Percentiles rank a stretch among this genome's conserved stretches.
phyloP scores from a whole-genome alignment of 805 yeast species.

The Kodamaea sagamina region DNA sequence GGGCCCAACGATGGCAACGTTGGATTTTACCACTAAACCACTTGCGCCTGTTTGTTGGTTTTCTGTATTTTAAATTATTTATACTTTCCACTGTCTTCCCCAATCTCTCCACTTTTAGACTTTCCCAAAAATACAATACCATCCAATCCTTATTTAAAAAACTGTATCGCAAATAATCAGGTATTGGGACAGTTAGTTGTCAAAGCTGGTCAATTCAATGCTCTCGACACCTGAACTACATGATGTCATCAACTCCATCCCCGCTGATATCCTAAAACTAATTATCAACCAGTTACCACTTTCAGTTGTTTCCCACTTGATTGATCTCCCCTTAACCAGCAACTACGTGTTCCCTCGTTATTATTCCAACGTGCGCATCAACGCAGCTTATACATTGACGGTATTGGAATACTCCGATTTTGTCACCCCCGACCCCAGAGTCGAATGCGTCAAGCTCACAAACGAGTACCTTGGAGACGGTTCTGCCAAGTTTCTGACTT shows the following conservation, averaged over 20 bases:
- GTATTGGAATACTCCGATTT: background rate
- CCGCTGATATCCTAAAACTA: background rate
- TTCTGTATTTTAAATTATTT: too few relatives aligned
- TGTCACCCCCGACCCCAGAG: background rate
- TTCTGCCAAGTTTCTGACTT: background rate
- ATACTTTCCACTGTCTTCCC: too few relatives aligned
- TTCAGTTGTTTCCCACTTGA: background rate
- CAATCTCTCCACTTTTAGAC: too few relatives aligned
- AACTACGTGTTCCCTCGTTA: background rate
- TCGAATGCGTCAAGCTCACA: background rate
- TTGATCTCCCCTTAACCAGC: background rate
- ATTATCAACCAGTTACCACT: background rate
- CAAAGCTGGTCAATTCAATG: too few relatives aligned
- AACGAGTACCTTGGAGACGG: background rate
- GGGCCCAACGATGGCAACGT: too few relatives aligned
- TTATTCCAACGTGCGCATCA: constrained; percentile 1
- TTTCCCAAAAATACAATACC: too few relatives aligned
- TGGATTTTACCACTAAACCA: too few relatives aligned
- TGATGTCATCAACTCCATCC: background rate
- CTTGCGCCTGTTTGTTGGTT: too few relatives aligned
- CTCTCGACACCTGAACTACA: too few relatives aligned
- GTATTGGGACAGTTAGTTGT: too few relatives aligned
- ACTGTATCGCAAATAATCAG: too few relatives aligned
- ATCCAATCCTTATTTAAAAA: too few relatives aligned
- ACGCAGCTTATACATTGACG: background rate